A percentile compares a stretch with the other conserved stretches of the same genome.
phyloP scores from a whole-genome alignment of 1,284 basidiomycete genomes.

The Kalmanozyma brasiliensis region DNA sequence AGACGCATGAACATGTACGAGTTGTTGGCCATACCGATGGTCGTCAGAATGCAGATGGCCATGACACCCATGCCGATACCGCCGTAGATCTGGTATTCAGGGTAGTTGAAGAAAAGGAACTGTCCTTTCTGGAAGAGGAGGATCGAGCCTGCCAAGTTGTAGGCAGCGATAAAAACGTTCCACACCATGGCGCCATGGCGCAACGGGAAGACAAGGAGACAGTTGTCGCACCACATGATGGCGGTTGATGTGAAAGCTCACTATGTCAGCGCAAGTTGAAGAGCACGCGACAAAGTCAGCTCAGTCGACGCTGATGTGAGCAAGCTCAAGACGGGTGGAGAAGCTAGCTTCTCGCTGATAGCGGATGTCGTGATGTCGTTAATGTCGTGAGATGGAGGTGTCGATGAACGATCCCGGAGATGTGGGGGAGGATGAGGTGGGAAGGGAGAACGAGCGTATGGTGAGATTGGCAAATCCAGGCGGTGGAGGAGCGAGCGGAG shows the following conservation, averaged over 20 bases:
- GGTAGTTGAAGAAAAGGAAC: slow-evolving; percentile 77
- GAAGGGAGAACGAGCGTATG: neutral
- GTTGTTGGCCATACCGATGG: slow-evolving; percentile 78
- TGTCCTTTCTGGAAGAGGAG: slow-evolving; percentile 76
- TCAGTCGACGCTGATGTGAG: too few species aligned
- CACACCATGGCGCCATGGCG: slow-evolving; percentile 77
- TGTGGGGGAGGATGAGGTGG: neutral
- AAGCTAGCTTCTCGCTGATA: too few species aligned
- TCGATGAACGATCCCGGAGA: neutral
- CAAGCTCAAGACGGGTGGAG: neutral
- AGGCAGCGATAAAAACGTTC: slow-evolving; percentile 75
- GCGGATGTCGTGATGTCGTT: neutral
- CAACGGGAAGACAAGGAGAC: slow-evolving; percentile 54
- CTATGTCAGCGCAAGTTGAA: too few species aligned
- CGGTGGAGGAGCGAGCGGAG: neutral
- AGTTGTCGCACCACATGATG: slow-evolving; percentile 61
- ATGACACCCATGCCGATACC: slow-evolving; percentile 76
- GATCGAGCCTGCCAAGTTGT: slow-evolving; percentile 77
- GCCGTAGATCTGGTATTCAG: slow-evolving; percentile 78
- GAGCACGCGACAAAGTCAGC: too few species aligned
- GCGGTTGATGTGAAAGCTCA: neutral
- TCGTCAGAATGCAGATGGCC: slow-evolving; percentile 73
- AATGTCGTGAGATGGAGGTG: neutral
- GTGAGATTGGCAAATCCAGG: too few species aligned
- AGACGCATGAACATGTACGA: slow-evolving; percentile 78